phyloP scores from a whole-genome alignment of 306 rosid species.

The Trichosanthes cucumerina region DNA sequence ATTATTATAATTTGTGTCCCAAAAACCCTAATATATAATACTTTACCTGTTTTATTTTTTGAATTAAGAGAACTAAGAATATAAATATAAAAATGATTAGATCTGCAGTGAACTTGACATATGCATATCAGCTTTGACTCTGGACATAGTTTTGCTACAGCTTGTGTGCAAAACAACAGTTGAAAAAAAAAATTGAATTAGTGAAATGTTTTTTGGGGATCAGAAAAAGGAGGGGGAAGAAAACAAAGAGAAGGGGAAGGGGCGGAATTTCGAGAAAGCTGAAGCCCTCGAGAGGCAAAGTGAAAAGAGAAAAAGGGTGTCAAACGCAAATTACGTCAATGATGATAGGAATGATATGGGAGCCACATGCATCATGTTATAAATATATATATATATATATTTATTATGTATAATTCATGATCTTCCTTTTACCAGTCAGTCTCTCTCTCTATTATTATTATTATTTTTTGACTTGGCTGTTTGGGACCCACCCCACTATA shows the following conservation, averaged over 20 bases:
- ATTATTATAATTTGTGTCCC: no score
- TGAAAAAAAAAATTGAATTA: background rate
- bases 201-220: background rate
- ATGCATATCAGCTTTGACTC: no score
- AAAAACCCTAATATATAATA: no score
- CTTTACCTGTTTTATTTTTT: no score
- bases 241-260: background rate
- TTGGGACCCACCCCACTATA: constrained; percentile 49
- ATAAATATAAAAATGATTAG: no score
- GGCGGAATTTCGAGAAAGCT: constrained; percentile 5
- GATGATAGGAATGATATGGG: constrained; percentile 58
- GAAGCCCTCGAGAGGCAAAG: constrained; percentile 10
- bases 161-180: background rate
- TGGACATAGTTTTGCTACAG: no score
- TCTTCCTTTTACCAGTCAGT: constrained; percentile 24
- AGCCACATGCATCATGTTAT: constrained; percentile 33
- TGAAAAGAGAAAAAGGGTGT: constrained; percentile 19
- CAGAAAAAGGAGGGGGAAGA: background rate
- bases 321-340: constrained; percentile 31
- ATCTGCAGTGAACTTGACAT: background rate
- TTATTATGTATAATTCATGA: constrained; percentile 17
- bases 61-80: no score
- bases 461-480: constrained; percentile 47
- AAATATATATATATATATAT: background rate
- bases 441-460: constrained; percentile 11